These are phyloP conservation scores for Aspergillus sclerotioniger DNA, from an alignment of 495 filamentous ascomycete genomes.

Conservation along the genomic window DNA sequence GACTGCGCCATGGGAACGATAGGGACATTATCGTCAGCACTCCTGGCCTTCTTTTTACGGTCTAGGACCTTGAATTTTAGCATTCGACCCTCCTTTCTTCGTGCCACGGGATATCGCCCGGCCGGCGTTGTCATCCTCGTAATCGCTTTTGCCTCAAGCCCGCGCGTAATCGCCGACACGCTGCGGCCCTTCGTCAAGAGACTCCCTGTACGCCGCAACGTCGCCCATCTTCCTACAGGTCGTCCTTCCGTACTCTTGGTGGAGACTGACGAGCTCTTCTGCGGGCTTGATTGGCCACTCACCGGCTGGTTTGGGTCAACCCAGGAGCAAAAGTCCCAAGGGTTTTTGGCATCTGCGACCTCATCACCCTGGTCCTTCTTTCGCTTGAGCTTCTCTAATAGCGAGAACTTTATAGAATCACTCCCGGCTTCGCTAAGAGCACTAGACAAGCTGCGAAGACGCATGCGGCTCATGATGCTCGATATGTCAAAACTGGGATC, in stretches of 20 bases:
- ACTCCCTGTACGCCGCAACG: constrained; percentile 17
- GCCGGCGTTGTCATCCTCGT: constrained; percentile 12
- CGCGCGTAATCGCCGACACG: constrained; percentile 15
- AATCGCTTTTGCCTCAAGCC: constrained; percentile 17
- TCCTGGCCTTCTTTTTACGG: constrained; percentile 10
- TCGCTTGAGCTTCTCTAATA: constrained; percentile 28
- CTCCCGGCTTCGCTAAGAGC: constrained; percentile 14
- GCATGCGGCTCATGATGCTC: constrained; percentile 12
- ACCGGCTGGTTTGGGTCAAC: constrained; percentile 10
- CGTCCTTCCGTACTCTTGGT: constrained; percentile 10
- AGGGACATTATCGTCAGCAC: constrained; percentile 5
- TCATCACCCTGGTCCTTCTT: constrained; percentile 10
- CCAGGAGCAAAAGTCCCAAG: constrained; percentile 23
- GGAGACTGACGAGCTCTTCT: neutral
- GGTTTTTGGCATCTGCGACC: constrained; percentile 6
- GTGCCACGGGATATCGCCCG: constrained; percentile 13
- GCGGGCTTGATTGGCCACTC: constrained; percentile 8
- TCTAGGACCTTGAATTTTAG: constrained; percentile 13
- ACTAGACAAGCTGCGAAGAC: constrained; percentile 14
- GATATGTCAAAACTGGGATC: constrained; percentile 14
- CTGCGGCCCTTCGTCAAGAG: constrained; percentile 19
- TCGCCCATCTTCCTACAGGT: constrained; percentile 10
- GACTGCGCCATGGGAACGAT: constrained; percentile 5
- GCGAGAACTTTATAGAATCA: constrained; percentile 23
- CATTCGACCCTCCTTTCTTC: constrained; percentile 12